These are phyloP conservation scores for Russula compacta DNA, from an alignment of 768 basidiomycete genomes.

Conservation along the genomic window DNA sequence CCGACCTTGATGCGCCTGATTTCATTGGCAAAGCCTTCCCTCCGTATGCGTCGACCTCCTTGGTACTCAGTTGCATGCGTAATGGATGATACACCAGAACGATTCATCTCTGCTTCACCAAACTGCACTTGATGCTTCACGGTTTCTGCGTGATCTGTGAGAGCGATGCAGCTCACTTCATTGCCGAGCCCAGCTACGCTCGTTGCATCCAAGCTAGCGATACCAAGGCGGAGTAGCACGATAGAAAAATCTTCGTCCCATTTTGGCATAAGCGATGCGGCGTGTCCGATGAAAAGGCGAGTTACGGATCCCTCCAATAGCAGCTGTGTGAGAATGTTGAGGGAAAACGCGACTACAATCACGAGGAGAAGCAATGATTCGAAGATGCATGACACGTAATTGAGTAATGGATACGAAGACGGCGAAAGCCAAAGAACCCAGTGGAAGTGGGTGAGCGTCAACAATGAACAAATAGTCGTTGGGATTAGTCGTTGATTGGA, in stretches of 20 bases:
- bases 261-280: constrained; percentile 36
- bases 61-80: constrained; percentile 25
- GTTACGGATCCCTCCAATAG: constrained; percentile 51
- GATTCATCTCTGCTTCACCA: constrained; percentile 33
- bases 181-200: constrained; percentile 64
- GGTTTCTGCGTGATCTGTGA: constrained; percentile 14
- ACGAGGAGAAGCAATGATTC: constrained; percentile 53
- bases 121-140: constrained; percentile 22
- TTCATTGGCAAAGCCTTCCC: constrained; percentile 42
- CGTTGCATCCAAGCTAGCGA: constrained; percentile 68
- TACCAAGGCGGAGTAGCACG: constrained; percentile 60
- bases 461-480: constrained; percentile 49
- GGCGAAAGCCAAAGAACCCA: constrained; percentile 42
- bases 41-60: constrained; percentile 22
- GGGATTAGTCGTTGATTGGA: constrained; percentile 64
- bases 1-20: constrained; percentile 34
- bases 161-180: constrained; percentile 51
- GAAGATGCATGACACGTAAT: constrained; percentile 64
- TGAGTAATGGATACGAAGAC: constrained; percentile 55
- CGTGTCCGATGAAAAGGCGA: constrained; percentile 48
- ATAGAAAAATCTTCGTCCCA: constrained; percentile 69
- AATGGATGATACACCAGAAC: constrained; percentile 35
- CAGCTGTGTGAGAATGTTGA: constrained; percentile 59
- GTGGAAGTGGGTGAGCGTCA: constrained; percentile 62
- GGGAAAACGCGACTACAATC: constrained; percentile 47